A percentile compares a stretch with the other conserved stretches of the same genome.
Evolutionary conservation across 192 early-diverging fungal genomes (phyloP).

Genomic region (Mortierella hygrophila): DNA sequence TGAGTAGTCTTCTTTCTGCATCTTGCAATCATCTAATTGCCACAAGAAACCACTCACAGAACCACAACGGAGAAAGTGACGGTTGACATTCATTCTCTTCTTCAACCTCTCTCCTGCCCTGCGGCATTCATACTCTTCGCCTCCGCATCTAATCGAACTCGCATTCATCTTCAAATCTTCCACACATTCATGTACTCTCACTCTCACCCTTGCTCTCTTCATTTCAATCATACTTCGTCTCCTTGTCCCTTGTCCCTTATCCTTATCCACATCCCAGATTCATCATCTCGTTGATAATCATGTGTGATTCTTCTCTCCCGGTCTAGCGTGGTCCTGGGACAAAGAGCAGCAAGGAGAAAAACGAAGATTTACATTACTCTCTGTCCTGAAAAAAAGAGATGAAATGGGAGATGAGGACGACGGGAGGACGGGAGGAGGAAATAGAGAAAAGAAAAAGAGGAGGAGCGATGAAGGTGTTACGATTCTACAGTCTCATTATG

Average conservation of each 20-base stretch:
- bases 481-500: neutral
- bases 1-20: neutral
- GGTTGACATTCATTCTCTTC: neutral
- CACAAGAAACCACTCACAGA: neutral
- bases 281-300: neutral
- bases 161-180: neutral
- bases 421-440: neutral
- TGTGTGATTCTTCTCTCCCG: neutral
- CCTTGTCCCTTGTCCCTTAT: neutral
- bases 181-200: neutral
- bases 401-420: neutral
- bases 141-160: neutral
- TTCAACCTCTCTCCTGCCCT: neutral
- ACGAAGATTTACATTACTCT: neutral
- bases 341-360: neutral
- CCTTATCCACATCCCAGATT: neutral
- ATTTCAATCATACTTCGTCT: neutral
- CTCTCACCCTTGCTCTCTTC: constrained; percentile 5
- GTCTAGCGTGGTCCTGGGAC: constrained; percentile 1
- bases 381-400: neutral
- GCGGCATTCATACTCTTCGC: neutral
- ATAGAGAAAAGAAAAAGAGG: neutral
- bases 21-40: neutral
- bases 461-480: neutral
- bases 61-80: neutral